Percentiles rank a stretch among this genome's conserved stretches.
Conservation (phyloP, 225 moss, liverwort and hornwort genomes). For the Marchantia polymorpha region DNA sequence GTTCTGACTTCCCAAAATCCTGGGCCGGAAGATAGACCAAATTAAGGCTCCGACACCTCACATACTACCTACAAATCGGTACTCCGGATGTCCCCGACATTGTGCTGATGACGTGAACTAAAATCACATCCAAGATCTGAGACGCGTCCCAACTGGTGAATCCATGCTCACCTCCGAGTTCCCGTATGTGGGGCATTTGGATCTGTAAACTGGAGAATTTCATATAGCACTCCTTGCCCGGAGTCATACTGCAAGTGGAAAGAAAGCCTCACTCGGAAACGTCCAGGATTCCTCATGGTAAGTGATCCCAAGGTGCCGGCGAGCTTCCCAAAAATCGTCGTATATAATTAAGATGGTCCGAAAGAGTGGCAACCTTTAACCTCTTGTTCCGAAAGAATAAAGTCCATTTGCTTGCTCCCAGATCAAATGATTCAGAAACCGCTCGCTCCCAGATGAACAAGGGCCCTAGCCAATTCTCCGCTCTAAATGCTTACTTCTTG, state of each 20-base stretch:
- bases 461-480: neutral
- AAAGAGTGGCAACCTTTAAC: neutral
- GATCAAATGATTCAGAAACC: neutral
- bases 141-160: neutral
- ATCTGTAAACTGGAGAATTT: neutral
- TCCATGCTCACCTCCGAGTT: neutral
- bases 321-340: neutral
- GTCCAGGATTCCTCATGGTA: neutral
- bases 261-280: neutral
- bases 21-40: neutral
- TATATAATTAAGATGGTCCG: neutral
- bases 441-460: neutral
- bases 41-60: neutral
- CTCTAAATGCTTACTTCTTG: neutral
- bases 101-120: neutral
- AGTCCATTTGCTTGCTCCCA: neutral
- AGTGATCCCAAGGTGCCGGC: neutral
- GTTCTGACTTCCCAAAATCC: neutral
- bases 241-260: neutral
- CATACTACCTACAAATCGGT: neutral
- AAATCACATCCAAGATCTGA: neutral
- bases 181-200: neutral
- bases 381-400: neutral
- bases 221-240: neutral
- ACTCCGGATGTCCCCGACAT: neutral